Percentiles rank a stretch among this genome's conserved stretches.
These are phyloP conservation scores for Aspergillus spinulosporus DNA, from an alignment of 2,329 filamentous ascomycete genomes.

Conservation along the genomic window DNA sequence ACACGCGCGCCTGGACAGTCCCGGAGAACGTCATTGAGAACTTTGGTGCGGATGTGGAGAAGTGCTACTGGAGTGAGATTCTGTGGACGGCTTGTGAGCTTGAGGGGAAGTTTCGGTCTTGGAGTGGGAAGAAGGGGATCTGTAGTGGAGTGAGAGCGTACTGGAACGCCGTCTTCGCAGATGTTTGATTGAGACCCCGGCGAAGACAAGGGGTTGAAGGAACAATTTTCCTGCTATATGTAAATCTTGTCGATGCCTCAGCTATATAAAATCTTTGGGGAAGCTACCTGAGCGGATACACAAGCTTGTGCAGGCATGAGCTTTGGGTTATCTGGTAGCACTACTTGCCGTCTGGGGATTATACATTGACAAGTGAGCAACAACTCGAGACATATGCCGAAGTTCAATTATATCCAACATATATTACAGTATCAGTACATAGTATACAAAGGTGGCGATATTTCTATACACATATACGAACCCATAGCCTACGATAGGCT, in stretches of 20 bases:
- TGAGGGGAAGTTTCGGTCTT: conserved; percentile 34
- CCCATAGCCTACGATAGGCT: too few relatives aligned
- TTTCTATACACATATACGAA: not conserved
- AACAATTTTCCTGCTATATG: too few relatives aligned
- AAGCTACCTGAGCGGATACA: not conserved
- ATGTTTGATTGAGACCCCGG: not conserved
- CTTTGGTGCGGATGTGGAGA: conserved; percentile 40
- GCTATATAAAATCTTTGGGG: not conserved
- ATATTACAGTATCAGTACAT: conserved; percentile 11
- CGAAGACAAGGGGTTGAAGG: too few relatives aligned
- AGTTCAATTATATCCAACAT: conserved; percentile 1
- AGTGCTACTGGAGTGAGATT: conserved; percentile 42
- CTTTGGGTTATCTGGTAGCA: not conserved
- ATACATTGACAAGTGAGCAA: not conserved
- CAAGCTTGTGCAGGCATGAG: not conserved
- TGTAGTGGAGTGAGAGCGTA: conserved; percentile 37
- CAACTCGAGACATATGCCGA: not conserved
- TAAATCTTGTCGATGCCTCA: not conserved
- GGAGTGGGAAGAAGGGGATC: conserved; percentile 34
- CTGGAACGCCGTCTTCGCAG: conserved; percentile 37
- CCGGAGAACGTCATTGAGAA: conserved; percentile 30
- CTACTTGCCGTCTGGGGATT: not conserved
- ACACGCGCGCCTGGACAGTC: conserved; percentile 36
- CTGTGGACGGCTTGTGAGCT: conserved; percentile 41
- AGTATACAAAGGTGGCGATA: conserved; percentile 15